Percentiles rank a stretch among this genome's conserved stretches.
phyloP scores from a whole-genome alignment of 2,329 filamentous ascomycete species.

The Aureobasidium leucospermi region DNA sequence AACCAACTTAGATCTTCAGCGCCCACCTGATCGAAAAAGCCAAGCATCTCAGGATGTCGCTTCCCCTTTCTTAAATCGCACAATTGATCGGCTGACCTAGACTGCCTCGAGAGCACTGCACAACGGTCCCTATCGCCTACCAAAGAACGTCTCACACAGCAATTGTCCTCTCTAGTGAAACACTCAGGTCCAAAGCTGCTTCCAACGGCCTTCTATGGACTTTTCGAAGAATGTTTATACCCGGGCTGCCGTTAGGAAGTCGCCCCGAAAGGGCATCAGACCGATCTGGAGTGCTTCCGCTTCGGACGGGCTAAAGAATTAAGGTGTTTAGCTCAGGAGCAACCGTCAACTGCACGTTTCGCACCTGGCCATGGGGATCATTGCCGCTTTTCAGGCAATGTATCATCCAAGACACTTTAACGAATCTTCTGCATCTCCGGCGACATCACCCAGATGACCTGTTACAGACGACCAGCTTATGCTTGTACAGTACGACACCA shows the following conservation, averaged over 20 bases:
- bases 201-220: conserved; percentile 6
- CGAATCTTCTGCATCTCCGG: conserved; percentile 7
- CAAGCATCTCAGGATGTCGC: background rate
- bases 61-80: background rate
- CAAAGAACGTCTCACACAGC: background rate
- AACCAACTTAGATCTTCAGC: background rate
- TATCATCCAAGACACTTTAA: conserved; percentile 5
- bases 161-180: background rate
- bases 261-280: background rate
- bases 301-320: background rate
- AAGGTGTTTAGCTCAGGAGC: conserved; percentile 9
- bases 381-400: background rate
- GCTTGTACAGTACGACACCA: background rate
- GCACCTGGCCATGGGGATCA: background rate
- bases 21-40: conserved; percentile 1
- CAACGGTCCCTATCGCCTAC: background rate
- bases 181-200: background rate
- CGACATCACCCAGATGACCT: background rate
- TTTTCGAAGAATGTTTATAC: background rate
- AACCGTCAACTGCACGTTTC: conserved; percentile 7
- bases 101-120: background rate
- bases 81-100: background rate
- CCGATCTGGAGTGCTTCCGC: conserved; percentile 11
- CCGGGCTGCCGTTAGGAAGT: background rate
- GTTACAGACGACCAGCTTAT: background rate